Conservation (phyloP, 305 asterid species). For the Fraxinus xanthoxyloides region DNA sequence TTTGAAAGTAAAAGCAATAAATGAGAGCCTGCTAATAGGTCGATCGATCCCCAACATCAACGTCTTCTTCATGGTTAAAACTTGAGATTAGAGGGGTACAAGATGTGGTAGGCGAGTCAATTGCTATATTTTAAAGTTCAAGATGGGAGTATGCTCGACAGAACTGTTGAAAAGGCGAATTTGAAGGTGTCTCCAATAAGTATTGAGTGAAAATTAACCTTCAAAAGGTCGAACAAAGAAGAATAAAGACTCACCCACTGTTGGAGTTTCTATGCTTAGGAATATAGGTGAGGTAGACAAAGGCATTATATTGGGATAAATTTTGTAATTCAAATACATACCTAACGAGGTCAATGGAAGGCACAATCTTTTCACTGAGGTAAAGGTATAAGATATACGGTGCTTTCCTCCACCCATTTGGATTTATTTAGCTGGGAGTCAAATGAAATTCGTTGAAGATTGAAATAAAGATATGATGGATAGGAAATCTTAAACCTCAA, state of each 20-base stretch:
- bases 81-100: neutral
- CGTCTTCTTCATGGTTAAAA: neutral
- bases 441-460: neutral
- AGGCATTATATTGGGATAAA: neutral
- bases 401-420: neutral
- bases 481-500: neutral
- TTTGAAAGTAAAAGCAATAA: neutral
- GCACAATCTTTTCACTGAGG: neutral
- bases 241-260: neutral
- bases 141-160: neutral
- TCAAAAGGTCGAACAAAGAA: neutral
- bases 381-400: no score
- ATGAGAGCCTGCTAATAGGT: neutral
- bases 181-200: neutral
- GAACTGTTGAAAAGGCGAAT: neutral
- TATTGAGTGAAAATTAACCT: neutral
- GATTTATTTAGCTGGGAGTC: neutral
- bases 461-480: neutral
- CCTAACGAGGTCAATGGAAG: neutral
- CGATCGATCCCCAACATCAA: neutral
- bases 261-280: neutral
- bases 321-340: neutral
- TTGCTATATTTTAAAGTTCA: no score
- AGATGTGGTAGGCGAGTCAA: neutral
- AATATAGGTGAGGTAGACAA: neutral